These are phyloP conservation scores for Talaromyces sp. DNA, from an alignment of 2,329 filamentous ascomycete genomes.

Conservation along the genomic window DNA sequence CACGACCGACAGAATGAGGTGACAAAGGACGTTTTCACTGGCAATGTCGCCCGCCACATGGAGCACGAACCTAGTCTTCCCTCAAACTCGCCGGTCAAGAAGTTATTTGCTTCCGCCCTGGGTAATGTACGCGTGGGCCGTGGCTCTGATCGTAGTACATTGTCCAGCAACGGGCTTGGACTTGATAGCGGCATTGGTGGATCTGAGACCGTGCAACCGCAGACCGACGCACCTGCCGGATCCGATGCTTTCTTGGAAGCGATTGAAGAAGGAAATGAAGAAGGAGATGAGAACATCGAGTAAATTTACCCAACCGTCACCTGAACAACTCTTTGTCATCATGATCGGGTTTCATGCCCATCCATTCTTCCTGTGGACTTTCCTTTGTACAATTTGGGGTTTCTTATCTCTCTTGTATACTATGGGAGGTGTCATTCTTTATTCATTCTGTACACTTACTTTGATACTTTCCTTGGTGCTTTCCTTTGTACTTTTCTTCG, in stretches of 20 bases:
- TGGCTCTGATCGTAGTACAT: constrained; percentile 37
- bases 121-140: constrained; percentile 43
- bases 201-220: neutral
- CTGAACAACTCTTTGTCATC: neutral
- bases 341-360: neutral
- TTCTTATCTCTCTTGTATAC: neutral
- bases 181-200: constrained; percentile 9
- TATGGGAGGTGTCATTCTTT: constrained; percentile 1
- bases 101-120: constrained; percentile 37
- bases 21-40: neutral
- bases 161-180: neutral
- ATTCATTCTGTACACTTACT: neutral
- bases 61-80: constrained; percentile 31
- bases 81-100: constrained; percentile 45
- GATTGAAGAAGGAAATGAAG: neutral
- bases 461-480: neutral
- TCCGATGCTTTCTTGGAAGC: neutral
- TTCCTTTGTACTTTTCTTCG: neutral
- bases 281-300: neutral
- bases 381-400: neutral
- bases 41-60: constrained; percentile 37
- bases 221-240: neutral
- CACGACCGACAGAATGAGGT: neutral
- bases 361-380: neutral
- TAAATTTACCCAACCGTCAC: neutral